phyloP scores from a whole-genome alignment of 1,139 yeast species.

The Saccharomycopsis crataegensis region DNA sequence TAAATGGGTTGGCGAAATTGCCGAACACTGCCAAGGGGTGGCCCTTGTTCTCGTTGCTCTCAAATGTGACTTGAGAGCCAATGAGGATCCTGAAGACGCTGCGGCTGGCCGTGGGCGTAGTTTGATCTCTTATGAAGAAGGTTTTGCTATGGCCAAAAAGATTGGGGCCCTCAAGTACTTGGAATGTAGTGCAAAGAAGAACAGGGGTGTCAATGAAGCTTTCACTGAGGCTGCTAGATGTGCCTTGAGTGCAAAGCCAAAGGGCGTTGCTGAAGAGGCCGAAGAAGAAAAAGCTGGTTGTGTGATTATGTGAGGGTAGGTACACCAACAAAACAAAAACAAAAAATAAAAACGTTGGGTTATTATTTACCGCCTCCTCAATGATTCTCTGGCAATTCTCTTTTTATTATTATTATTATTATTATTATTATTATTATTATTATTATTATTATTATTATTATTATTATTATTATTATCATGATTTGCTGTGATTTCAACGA shows the following conservation, averaged over 20 bases:
- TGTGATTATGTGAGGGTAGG: conserved; percentile 30
- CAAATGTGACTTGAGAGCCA: conserved; percentile 82
- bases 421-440: too few species aligned
- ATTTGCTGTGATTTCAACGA: too few species aligned
- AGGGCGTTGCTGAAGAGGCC: conserved; percentile 54
- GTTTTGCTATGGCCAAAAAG: conserved; percentile 75
- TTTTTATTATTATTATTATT: too few species aligned
- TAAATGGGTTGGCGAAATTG: conserved; percentile 95
- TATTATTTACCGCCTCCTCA: too few species aligned
- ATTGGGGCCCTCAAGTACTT: conserved; percentile 80
- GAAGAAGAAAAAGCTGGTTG: conserved; percentile 39
- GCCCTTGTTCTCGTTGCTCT: conserved; percentile 88
- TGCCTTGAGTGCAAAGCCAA: conserved; percentile 84
- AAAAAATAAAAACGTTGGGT: conserved; percentile 2
- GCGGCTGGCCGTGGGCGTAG: conserved; percentile 30
- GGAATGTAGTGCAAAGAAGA: conserved; percentile 91
- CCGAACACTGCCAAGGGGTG: conserved; percentile 96
- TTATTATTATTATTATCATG: too few species aligned
- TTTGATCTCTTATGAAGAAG: conserved; percentile 74
- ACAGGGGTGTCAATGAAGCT: conserved; percentile 94
- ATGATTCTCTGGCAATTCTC: too few species aligned
- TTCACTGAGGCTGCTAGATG: conserved; percentile 96
- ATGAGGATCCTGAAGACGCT: conserved; percentile 32
- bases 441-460: too few species aligned
- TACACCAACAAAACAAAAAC: background rate